These are phyloP conservation scores for Globisporangium spinosum DNA, from an alignment of 352 stramenopile species.

Conservation along the genomic window DNA sequence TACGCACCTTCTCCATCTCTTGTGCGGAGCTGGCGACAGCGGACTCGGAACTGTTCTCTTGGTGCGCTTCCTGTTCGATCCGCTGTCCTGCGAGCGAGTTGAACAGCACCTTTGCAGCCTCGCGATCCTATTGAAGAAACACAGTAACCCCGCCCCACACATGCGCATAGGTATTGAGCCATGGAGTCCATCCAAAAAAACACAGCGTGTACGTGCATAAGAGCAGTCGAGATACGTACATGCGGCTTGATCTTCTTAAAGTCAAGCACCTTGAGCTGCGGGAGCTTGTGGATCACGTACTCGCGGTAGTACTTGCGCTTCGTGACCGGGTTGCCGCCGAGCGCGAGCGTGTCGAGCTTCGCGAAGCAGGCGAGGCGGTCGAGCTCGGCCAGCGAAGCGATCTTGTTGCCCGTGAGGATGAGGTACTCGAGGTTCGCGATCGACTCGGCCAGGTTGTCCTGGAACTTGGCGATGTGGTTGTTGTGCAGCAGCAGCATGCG, in stretches of 20 bases:
- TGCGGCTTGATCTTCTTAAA: slow-evolving; percentile 79
- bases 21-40: slow-evolving; percentile 31
- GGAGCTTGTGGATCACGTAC: slow-evolving; percentile 90
- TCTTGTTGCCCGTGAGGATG: slow-evolving; percentile 90
- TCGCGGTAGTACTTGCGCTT: slow-evolving; percentile 90
- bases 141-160: background rate
- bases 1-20: slow-evolving; percentile 34
- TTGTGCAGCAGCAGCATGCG: slow-evolving; percentile 92
- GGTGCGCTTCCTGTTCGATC: slow-evolving; percentile 50
- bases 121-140: slow-evolving; percentile 50
- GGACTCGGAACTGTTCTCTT: slow-evolving; percentile 32
- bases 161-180: background rate
- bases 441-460: slow-evolving; percentile 65
- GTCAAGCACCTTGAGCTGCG: slow-evolving; percentile 84
- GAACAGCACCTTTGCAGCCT: slow-evolving; percentile 70
- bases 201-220: background rate
- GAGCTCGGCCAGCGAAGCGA: slow-evolving; percentile 79
- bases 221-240: slow-evolving; percentile 28
- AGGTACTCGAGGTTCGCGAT: slow-evolving; percentile 87
- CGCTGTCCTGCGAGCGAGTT: slow-evolving; percentile 69
- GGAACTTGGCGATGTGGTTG: slow-evolving; percentile 90
- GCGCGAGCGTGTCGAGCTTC: slow-evolving; percentile 83
- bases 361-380: slow-evolving; percentile 70
- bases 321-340: slow-evolving; percentile 89
- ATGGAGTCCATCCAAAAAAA: background rate